Conservation (phyloP, 2,329 filamentous ascomycete genomes). For the Huntiella omanensis region DNA sequence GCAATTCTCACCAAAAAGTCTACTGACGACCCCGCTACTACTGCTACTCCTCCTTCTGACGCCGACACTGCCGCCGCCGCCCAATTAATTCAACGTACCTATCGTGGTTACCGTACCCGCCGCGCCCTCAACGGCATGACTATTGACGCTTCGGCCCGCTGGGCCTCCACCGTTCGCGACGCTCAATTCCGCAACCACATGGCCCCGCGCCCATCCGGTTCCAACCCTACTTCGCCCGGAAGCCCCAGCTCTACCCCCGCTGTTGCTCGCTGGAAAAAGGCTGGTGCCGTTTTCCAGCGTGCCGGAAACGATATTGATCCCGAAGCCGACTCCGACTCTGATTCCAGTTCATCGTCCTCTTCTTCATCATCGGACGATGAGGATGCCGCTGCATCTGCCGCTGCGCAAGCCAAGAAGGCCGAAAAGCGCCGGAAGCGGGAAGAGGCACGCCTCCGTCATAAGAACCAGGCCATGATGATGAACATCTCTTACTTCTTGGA, state of each 20-base stretch:
- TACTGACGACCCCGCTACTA: slow-evolving; percentile 6
- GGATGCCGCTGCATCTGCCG: slow-evolving; percentile 14
- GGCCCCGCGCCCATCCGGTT: slow-evolving; percentile 22
- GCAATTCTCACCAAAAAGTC: neutral
- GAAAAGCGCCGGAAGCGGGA: slow-evolving; percentile 23
- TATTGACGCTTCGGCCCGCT: slow-evolving; percentile 50
- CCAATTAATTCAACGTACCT: slow-evolving; percentile 47
- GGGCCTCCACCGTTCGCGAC: slow-evolving; percentile 47
- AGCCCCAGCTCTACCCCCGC: slow-evolving; percentile 13
- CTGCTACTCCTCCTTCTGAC: slow-evolving; percentile 5
- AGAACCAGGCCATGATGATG: slow-evolving; percentile 58
- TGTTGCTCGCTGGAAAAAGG: slow-evolving; percentile 54
- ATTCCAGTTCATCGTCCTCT: slow-evolving; percentile 13
- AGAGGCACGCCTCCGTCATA: slow-evolving; percentile 20
- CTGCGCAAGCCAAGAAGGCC: slow-evolving; percentile 20
- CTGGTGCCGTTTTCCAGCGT: slow-evolving; percentile 47
- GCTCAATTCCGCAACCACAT: slow-evolving; percentile 33
- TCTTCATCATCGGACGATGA: slow-evolving; percentile 15
- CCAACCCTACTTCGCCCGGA: slow-evolving; percentile 8
- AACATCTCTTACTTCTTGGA: slow-evolving; percentile 69
- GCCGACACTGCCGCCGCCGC: slow-evolving; percentile 25
- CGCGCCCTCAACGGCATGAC: slow-evolving; percentile 51
- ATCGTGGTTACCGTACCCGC: slow-evolving; percentile 56
- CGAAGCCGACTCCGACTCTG: slow-evolving; percentile 24
- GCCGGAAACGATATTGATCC: slow-evolving; percentile 46